These are phyloP conservation scores for Polyplosphaeria fusca DNA, from an alignment of 495 filamentous ascomycete genomes.

Conservation along the genomic window DNA sequence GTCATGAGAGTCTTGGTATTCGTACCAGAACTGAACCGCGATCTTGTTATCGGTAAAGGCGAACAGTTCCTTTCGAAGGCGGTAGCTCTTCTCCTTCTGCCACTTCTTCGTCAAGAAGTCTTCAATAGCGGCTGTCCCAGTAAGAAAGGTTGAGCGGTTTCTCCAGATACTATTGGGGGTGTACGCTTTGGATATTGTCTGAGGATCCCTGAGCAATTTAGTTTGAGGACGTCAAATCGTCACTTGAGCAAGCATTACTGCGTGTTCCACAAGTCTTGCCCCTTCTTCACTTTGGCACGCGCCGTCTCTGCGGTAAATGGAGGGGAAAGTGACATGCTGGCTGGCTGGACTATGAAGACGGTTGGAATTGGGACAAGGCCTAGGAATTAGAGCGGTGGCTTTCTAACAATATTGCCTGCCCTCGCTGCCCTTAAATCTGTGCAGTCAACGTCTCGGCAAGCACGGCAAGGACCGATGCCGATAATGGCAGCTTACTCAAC, in stretches of 20 bases:
- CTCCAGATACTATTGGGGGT: slow-evolving; percentile 79
- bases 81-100: slow-evolving; percentile 68
- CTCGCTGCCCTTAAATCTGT: too few relatives aligned
- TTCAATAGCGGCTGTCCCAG: slow-evolving; percentile 65
- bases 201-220: slow-evolving; percentile 57
- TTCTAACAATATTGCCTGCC: too few relatives aligned
- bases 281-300: slow-evolving; percentile 75
- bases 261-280: slow-evolving; percentile 84
- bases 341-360: too few relatives aligned
- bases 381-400: too few relatives aligned
- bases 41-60: slow-evolving; percentile 69
- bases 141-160: slow-evolving; percentile 69
- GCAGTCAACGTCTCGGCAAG: too few relatives aligned
- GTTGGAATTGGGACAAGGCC: too few relatives aligned
- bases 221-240: too few relatives aligned
- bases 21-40: slow-evolving; percentile 92
- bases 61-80: slow-evolving; percentile 85
- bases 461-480: too few relatives aligned
- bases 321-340: slow-evolving; percentile 60
- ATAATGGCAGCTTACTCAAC: too few relatives aligned
- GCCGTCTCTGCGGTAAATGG: slow-evolving; percentile 78
- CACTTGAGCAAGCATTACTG: too few relatives aligned
- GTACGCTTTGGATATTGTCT: slow-evolving; percentile 64
- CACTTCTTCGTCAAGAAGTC: slow-evolving; percentile 75
- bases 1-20: slow-evolving; percentile 69